Evolutionary conservation across 2,329 filamentous ascomycete species (phyloP), one percentile per base, ranked within the genome.

Genomic region (Mycosphaerelloides madeirae): DNA sequence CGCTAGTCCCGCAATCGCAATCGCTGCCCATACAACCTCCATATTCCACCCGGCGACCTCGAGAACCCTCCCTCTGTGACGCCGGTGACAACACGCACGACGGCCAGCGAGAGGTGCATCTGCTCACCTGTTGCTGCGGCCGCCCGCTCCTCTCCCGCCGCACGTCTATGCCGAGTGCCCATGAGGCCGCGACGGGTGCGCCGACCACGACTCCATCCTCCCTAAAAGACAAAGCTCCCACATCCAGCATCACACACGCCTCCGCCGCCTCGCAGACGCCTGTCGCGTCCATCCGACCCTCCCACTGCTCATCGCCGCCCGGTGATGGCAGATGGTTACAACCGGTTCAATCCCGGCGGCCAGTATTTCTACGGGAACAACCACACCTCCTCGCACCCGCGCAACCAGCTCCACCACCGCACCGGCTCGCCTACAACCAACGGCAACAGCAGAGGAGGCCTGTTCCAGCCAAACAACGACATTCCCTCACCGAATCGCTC

Each of bases 271-370:
- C 44, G 37, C 35, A 22, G 29, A 33, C 44, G 31, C 40, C 36
- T 16, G 12, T 19, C 28, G 32, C 40, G 14, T 43, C 31, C 38
- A 44, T 41, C 37, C 25, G 47, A 41, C 40, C 53, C 44, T 28
- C 42, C 33, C 35, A 43, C 35, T 31, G 35, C 31, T 41, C 39
- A 37, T 48, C 49, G 40, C 50, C 58, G 49, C 60, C 67, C 65
- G 76, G 81, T 79, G 74, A 81, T 83, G 79, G 80, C 81, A 72
- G 79, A 84, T 80, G 79, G 76, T 77, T 70, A 68, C 58, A 78
- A 78, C 71, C 74, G 74, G 69, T 81, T 80, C 72, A 68, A 78
- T 71, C 76, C 78, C 73, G 72, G 74, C 69, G 72, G 74, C 69
- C 75, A 76, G 65, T 78, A 78, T 67, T 77, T 77, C 67, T 67